Percentiles rank a stretch among this genome's conserved stretches.
phyloP scores from a whole-genome alignment of 345 rosid species.

The Salix brachista region DNA sequence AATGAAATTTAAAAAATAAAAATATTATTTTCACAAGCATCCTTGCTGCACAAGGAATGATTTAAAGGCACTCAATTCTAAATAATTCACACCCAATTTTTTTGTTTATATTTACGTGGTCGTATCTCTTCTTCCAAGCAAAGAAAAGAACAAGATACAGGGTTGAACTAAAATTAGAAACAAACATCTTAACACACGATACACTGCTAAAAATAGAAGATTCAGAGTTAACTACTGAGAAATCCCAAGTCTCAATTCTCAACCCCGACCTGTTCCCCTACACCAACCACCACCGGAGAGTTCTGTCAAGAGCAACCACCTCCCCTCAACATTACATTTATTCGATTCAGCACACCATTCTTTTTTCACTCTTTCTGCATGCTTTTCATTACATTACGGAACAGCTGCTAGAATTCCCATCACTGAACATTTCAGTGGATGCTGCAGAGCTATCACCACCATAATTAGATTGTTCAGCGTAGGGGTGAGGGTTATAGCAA shows the following conservation, averaged over 20 bases:
- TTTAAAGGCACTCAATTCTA: too few relatives aligned
- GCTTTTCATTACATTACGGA: conserved; percentile 40
- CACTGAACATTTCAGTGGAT: conserved; percentile 41
- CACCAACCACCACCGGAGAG: conserved; percentile 7
- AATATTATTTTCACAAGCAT: too few relatives aligned
- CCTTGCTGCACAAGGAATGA: too few relatives aligned
- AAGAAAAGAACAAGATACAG: not conserved
- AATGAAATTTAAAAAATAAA: too few relatives aligned
- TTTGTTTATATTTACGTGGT: not conserved
- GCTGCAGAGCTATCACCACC: conserved; percentile 23
- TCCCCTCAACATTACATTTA: conserved; percentile 8
- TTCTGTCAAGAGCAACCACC: conserved; percentile 13
- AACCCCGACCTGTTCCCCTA: conserved; percentile 1
- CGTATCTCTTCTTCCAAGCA: not conserved
- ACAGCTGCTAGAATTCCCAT: conserved; percentile 47
- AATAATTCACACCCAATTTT: not conserved
- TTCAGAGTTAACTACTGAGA: not conserved
- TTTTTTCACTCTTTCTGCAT: not conserved
- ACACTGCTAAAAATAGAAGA: conserved; percentile 11
- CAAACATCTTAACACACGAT: conserved; percentile 21
- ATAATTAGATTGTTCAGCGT: conserved; percentile 33
- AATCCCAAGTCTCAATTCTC: conserved; percentile 15
- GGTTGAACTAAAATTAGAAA: not conserved
- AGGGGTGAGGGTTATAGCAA: conserved; percentile 41
- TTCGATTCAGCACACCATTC: conserved; percentile 13